Evolutionary conservation across 768 basidiomycete species (phyloP), one percentile per base, ranked within the genome.

Genomic region (Tylopilus rubrobrunneus): DNA sequence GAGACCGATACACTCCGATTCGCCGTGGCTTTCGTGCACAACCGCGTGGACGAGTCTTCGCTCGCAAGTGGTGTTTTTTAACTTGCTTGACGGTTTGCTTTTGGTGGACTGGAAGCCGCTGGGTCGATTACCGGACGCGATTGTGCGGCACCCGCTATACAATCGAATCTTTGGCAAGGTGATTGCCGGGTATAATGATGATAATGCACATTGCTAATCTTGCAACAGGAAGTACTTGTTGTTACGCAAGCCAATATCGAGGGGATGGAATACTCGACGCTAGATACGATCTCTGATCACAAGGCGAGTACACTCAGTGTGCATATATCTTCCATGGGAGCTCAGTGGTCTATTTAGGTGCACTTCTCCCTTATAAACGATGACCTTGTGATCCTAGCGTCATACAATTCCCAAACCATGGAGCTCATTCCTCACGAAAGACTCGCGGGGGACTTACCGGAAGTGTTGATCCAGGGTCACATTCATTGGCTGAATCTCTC

Each of bases 81-180:
- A 82, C 50, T 33, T 80, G 1, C 55, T 79, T 0, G 57, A 61
- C 8, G 69, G 67, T 3, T 48, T 55, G 1, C 59, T 70, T 19
- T 41, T 65, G 12, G 56, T 66, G 2, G 49, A 71, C 5, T 69
- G 62, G 2, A 62, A 58, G 19, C 55, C 62, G 0, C n/a, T 71
- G 48, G 72, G 74, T 17, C 69, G 67, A 23, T 68, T 80, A 14
- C 75, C 78, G 0, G 28, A 40, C 8, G 53, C 56, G 0, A 74
- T 79, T 28, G 40, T 61, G 2, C 45, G 25, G 0, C 70, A 61
- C 43, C 46, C 63, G 15, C 14, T 50, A 15, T 70, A 64, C 33
- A 36, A 23, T 15, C 2, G 57, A 7, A 52, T 78, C n/a, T 71
- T 81, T 41, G 66, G 68, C 29, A 37, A 67, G 53, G 76, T 75